Percentiles rank a stretch among this genome's conserved stretches.
phyloP scores from a whole-genome alignment of 805 yeast species.

The Schwanniomyces polymorphus region DNA sequence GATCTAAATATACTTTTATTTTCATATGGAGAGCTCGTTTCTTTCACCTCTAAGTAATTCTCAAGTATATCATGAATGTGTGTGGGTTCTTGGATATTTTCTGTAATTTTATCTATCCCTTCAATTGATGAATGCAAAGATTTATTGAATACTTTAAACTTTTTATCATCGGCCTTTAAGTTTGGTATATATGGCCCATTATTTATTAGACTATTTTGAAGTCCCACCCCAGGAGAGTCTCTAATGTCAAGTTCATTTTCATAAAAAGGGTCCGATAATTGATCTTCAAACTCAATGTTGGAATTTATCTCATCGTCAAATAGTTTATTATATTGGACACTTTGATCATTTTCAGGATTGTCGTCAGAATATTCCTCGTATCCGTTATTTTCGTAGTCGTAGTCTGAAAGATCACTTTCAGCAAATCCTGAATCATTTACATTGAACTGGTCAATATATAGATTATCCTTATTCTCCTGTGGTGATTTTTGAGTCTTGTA shows the following conservation, averaged over 20 bases:
- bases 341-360: constrained; percentile 3
- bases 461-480: constrained; percentile 3
- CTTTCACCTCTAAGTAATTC: constrained; percentile 24
- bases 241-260: not conserved
- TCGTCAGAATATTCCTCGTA: constrained; percentile 22
- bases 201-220: not conserved
- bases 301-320: constrained; percentile 11
- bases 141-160: constrained; percentile 12
- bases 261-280: not conserved
- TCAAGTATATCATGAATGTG: constrained; percentile 37
- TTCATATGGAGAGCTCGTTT: constrained; percentile 15
- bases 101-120: constrained; percentile 5
- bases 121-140: constrained; percentile 31
- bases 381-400: constrained; percentile 46
- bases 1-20: not conserved
- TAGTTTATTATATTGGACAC: constrained; percentile 12
- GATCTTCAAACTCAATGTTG: not conserved
- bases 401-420: constrained; percentile 33
- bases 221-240: not conserved
- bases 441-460: constrained; percentile 19
- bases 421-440: constrained; percentile 32
- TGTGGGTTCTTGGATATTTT: constrained; percentile 6
- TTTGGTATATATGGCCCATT: not conserved
- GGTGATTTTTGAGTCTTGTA: constrained; percentile 29
- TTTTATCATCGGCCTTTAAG: not conserved